Evolutionary conservation across 345 rosid genomes (phyloP), one percentile per base, ranked within the genome.

Genomic region (Citrus trifoliata): DNA sequence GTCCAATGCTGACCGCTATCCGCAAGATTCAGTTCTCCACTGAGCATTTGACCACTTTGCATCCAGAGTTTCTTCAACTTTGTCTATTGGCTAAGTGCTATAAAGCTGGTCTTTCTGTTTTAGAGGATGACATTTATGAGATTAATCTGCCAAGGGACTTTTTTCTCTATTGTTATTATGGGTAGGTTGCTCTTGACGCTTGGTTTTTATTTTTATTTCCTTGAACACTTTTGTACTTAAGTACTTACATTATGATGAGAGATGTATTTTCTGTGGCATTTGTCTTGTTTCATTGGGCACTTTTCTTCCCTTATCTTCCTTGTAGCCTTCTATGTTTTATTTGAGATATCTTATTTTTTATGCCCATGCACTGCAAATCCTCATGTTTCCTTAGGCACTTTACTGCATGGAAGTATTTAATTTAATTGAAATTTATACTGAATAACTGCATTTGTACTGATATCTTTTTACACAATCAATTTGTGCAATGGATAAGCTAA

Each of bases 111-210:
- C 84, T 91, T 79, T 88, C 97, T 40, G 63, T 94, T 82, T 81
- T 96, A 75, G 93, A 88, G 84, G 98, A 97, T 85, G 93, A 94
- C 79, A 89, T 92, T 78, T 82, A 89, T 75, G 99, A 97, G 84
- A 87, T 97, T 85, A 97, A 90, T 83, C 95, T 87, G 79, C 99
- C 97, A 13, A 93, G 91, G 75, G 98, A 94, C 80, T 80, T 92
- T 86, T 97, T 88, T 80, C 95, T 93, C 81, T 97, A 93, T 79
- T 91, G 97, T 80, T 96, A 94, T 76, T 96, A 96, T 74, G 98
- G 98, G 99, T 94, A 53, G 69, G 92, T 83, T 77, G 67, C 71
- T 78, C 33, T 78, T 51, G 55, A 74, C 66, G 62, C 73, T 46
- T 86, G 48, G 61, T 79, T 25, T 71, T 53, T 70, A 28, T 48